Conservation (phyloP, 1,284 basidiomycete species). For the Tilletia setariae region DNA sequence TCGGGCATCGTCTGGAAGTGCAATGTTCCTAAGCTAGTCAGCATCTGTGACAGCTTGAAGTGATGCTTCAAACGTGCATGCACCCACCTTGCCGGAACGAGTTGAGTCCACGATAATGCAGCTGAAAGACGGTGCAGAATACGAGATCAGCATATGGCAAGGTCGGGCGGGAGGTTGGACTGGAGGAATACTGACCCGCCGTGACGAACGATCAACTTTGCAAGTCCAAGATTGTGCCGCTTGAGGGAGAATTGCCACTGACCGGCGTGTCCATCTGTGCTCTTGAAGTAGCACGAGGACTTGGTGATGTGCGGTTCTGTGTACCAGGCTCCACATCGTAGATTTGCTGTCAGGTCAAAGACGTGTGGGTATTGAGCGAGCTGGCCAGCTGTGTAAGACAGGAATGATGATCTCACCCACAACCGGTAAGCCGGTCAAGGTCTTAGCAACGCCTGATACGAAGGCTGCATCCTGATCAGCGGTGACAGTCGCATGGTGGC, state of each 20-base stretch:
- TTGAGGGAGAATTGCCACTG: slow-evolving; percentile 50
- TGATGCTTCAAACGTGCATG: too few species aligned
- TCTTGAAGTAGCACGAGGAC: slow-evolving; percentile 83
- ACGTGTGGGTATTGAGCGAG: not conserved
- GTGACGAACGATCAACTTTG: slow-evolving; percentile 62
- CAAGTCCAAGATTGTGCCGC: slow-evolving; percentile 76
- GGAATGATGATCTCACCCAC: not conserved
- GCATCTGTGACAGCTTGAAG: not conserved
- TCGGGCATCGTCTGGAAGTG: slow-evolving; percentile 72
- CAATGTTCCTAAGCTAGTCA: too few species aligned
- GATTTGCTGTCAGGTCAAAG: slow-evolving; percentile 65
- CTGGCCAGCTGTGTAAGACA: not conserved
- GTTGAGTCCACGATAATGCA: slow-evolving; percentile 89
- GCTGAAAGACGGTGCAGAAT: slow-evolving; percentile 56
- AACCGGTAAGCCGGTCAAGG: not conserved
- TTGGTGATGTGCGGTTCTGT: slow-evolving; percentile 63
- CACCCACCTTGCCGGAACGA: slow-evolving; percentile 70
- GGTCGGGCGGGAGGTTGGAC: not conserved
- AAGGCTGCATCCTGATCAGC: slow-evolving; percentile 10
- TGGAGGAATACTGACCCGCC: slow-evolving; percentile 57
- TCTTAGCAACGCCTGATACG: not conserved
- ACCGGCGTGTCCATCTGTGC: slow-evolving; percentile 86
- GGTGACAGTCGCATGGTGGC: not conserved
- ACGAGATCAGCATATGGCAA: not conserved
- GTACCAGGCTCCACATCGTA: slow-evolving; percentile 94